Evolutionary conservation across 768 basidiomycete species (phyloP), one percentile per base, ranked within the genome.

Genomic region (Glaciozyma antarctica): DNA sequence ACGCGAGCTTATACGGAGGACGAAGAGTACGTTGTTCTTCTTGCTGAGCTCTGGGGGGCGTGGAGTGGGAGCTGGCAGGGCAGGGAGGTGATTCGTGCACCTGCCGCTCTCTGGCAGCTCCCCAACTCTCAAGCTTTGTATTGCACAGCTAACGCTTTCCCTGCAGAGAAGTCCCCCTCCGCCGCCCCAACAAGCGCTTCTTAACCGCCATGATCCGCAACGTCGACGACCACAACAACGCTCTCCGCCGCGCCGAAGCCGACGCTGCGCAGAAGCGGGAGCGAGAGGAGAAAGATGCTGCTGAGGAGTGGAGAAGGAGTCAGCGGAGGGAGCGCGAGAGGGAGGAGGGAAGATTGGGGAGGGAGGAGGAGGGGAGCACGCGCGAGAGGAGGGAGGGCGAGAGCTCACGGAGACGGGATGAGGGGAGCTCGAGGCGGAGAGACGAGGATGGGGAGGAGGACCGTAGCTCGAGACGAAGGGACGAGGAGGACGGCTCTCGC

Each of bases 141-240:
- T 49, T 44, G 21, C 43, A 15, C 24, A 21, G 19, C 70, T 88
- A 86, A 62, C 76, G 82, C 8, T 88, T 89, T 72, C 24, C 1
- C 22, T 15, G 17, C 53, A 44, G 2, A 34, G 6, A 41, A 19
- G 26, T 28, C 49, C 38, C 60, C 76, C 85, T 84, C 2, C 90
- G 90, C 0, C 85, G 82, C 70, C 77, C 93, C 3, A 80, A 82
- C 72, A 82, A 80, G 62, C 76, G 78, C 19, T 82, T 82, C 67
- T 71, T 82, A 12, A 73, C 75, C 1, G 73, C 75, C 26, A 91
- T 99, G 66, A 92, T 99, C 63, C 84, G 86, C 71, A 91, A 84
- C 70, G 95, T 95, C 6, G 93, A 95, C 75, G 93, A 93, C 63
- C 95, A 99, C 74, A 99, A 99, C 77, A 85, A 86, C 77, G 85